Base-by-base conservation (phyloP, 2,329 filamentous ascomycete species). In the Cytospora schulzeri region DNA sequence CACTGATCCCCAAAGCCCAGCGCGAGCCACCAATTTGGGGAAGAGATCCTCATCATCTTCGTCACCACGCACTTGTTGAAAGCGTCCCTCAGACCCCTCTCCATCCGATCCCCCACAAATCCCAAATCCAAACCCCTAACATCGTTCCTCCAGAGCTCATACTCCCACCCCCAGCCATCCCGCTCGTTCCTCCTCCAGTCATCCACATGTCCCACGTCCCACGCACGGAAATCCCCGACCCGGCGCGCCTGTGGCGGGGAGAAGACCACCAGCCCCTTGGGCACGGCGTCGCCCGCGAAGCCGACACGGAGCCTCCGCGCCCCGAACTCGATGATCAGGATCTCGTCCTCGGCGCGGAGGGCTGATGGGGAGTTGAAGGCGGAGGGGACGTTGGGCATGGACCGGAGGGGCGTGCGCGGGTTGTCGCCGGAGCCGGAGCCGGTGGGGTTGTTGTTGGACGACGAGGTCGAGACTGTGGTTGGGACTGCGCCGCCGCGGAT, bases 41-140 rank as follows among this genome's bases (percentile, higher is more conserved):
- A 48, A 48, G 45, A 48, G 5, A 24, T 14, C n/a, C 7, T 45
- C 38, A 45, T 45, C 38, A 9, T 24, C 45, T 14, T 48, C 9
- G 24, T 24, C 45, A 48, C 12, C 7, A 48, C 83, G 73, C 84
- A 93, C 83, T 90, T 93, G 68, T 89, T 90, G 73, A 95, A 93
- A 14, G 91, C 89, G 70, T 94, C 91, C 60, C 93, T 84, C 71
- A 98, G 77, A 8, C 89, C 86, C 60, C 93, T 85, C 75, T 97
- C 95, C 60, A 99, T 83, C 76, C 91, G 94, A 75, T 98, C 94
- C 68, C 90, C 88, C 0, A 97, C 85, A 55, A 98, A 78, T 0
- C 89, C 92, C 65, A 97, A 74, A 72, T 98, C 91, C 15, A 91
- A 74, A 12, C 86, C 81, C 60, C 88, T 84, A 66, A 96, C 71